Evolutionary conservation across 2,329 filamentous ascomycete genomes (phyloP).

Genomic region (Scytalidium sp.): DNA sequence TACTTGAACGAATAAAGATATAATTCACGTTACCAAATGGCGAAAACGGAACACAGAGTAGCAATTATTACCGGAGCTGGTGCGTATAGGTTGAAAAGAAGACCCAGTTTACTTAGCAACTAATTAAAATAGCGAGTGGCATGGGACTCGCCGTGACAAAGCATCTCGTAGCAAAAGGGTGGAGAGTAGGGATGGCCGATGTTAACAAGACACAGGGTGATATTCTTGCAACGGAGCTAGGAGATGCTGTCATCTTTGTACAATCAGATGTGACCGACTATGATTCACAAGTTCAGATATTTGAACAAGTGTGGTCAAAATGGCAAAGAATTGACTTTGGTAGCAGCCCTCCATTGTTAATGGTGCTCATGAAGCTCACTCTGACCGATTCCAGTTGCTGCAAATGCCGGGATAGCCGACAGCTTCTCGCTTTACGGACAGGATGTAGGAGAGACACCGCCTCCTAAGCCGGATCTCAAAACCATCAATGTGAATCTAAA

Average conservation of each 20-base stretch:
- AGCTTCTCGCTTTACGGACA: constrained; percentile 33
- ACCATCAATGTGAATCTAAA: constrained; percentile 37
- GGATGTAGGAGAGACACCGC: constrained; percentile 28
- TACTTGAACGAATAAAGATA: too few relatives aligned
- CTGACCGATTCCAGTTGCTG: constrained; percentile 37
- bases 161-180: constrained; percentile 35
- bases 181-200: constrained; percentile 41
- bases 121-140: too few relatives aligned
- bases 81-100: too few relatives aligned
- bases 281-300: constrained; percentile 32
- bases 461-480: constrained; percentile 32
- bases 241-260: constrained; percentile 5
- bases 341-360: too few relatives aligned
- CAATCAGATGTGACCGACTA: constrained; percentile 37
- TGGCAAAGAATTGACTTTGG: constrained; percentile 48
- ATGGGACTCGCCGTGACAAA: constrained; percentile 40
- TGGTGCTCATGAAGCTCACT: constrained; percentile 34
- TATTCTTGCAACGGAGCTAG: constrained; percentile 9
- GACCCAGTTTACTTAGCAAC: too few relatives aligned
- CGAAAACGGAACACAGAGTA: too few relatives aligned
- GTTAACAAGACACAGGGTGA: constrained; percentile 27
- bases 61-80: too few relatives aligned
- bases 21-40: too few relatives aligned
- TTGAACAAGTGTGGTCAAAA: constrained; percentile 36
- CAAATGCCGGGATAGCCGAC: constrained; percentile 40